Evolutionary conservation across 2,329 filamentous ascomycete genomes (phyloP).

Genomic region (Hypoxylon sp.): DNA sequence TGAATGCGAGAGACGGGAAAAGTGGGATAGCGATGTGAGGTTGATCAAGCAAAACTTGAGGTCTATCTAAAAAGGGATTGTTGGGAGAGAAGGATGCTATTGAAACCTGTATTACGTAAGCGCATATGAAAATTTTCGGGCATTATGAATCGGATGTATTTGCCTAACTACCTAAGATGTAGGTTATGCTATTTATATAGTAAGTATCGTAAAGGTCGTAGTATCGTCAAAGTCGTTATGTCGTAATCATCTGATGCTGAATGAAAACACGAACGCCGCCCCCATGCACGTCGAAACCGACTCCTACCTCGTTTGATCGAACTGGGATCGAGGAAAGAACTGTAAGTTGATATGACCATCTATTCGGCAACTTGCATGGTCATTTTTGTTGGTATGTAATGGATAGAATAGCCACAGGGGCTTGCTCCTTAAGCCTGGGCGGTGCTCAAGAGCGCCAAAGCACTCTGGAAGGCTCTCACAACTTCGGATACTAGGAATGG

Average conservation of each 20-base stretch:
- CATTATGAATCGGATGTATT: slow-evolving; percentile 5
- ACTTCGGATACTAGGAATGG: slow-evolving; percentile 63
- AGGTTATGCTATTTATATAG: slow-evolving; percentile 20
- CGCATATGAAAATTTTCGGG: too few species aligned
- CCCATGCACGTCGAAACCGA: slow-evolving; percentile 7
- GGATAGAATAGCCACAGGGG: background rate
- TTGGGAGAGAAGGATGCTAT: too few species aligned
- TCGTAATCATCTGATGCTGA: slow-evolving; percentile 25
- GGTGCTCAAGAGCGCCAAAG: slow-evolving; percentile 65
- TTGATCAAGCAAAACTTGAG: too few species aligned
- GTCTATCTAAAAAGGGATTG: too few species aligned
- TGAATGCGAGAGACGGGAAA: too few species aligned
- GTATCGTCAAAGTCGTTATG: slow-evolving; percentile 34
- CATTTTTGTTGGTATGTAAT: background rate
- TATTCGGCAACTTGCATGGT: background rate
- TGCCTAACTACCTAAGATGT: slow-evolving; percentile 23
- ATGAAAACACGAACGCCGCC: slow-evolving; percentile 22
- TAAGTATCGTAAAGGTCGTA: slow-evolving; percentile 36
- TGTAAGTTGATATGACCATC: background rate
- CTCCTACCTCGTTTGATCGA: slow-evolving; percentile 5
- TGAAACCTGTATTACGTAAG: background rate
- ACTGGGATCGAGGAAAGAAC: background rate
- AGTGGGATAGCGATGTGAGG: too few species aligned
- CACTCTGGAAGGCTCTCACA: slow-evolving; percentile 72
- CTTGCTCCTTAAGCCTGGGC: slow-evolving; percentile 30